Conservation (phyloP, 1,284 basidiomycete species). For the Coniferiporia sulphurascens region DNA sequence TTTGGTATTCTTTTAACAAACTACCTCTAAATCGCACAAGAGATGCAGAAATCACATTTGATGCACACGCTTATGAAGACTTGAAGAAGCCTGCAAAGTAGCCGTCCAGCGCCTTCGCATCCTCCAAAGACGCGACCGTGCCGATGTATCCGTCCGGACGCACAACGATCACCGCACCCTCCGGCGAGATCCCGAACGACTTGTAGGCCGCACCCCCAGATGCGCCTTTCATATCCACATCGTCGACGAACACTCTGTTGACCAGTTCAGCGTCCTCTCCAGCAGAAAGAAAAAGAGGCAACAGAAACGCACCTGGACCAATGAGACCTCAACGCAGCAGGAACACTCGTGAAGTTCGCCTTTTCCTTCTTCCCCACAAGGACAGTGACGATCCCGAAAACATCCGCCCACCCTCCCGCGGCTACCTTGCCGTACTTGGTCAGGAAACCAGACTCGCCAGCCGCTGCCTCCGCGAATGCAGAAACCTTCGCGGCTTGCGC, state of each 20-base stretch:
- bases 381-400: slow-evolving; percentile 57
- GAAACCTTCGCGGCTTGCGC: slow-evolving; percentile 37
- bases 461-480: slow-evolving; percentile 41
- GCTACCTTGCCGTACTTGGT: slow-evolving; percentile 30
- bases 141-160: slow-evolving; percentile 76
- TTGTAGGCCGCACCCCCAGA: slow-evolving; percentile 45
- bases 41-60: too few relatives aligned
- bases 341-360: slow-evolving; percentile 46
- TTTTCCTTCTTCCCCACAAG: slow-evolving; percentile 40
- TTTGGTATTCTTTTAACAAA: too few relatives aligned
- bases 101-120: slow-evolving; percentile 36
- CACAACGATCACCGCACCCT: slow-evolving; percentile 61
- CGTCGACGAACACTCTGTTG: slow-evolving; percentile 46
- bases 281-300: neutral
- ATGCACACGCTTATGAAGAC: neutral
- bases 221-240: slow-evolving; percentile 33
- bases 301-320: slow-evolving; percentile 54
- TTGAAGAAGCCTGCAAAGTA: slow-evolving; percentile 48
- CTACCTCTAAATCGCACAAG: too few relatives aligned
- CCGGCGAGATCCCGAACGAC: slow-evolving; percentile 53
- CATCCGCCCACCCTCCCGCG: slow-evolving; percentile 20
- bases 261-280: too few relatives aligned
- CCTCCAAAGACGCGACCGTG: slow-evolving; percentile 46
- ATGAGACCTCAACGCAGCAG: slow-evolving; percentile 49
- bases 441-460: slow-evolving; percentile 35